A percentile compares a stretch with the other conserved stretches of the same genome.
phyloP scores from a whole-genome alignment of 192 early-diverging fungal genomes.

The Coemansia sp. region DNA sequence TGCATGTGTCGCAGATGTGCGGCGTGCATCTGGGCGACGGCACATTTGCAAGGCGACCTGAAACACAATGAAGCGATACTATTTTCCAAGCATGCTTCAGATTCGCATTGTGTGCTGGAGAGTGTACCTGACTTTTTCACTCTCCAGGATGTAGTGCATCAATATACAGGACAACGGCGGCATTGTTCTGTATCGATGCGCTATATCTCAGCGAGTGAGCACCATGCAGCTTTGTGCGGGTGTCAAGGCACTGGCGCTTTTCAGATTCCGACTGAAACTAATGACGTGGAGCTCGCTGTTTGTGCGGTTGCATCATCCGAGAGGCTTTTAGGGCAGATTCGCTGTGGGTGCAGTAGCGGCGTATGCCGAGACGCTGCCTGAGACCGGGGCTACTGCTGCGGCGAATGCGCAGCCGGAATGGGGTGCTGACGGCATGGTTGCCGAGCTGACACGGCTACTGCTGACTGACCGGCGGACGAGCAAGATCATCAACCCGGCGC shows the following conservation, averaged over 20 bases:
- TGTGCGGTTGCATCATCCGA: neutral
- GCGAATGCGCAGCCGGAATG: slow-evolving; percentile 9
- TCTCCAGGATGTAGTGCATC: neutral
- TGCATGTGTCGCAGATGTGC: neutral
- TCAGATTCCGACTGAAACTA: neutral
- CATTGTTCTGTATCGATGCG: neutral
- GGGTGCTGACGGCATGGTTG: slow-evolving; percentile 35
- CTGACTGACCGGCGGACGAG: slow-evolving; percentile 45
- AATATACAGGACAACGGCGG: neutral
- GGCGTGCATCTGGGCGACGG: neutral
- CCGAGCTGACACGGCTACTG: slow-evolving; percentile 43
- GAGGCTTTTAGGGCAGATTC: slow-evolving; percentile 34
- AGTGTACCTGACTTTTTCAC: neutral
- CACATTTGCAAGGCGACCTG: neutral
- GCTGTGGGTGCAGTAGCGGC: slow-evolving; percentile 47
- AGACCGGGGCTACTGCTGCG: slow-evolving; percentile 5
- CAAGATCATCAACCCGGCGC: slow-evolving; percentile 46
- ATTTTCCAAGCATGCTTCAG: neutral
- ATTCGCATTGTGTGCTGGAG: neutral
- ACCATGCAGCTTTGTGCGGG: neutral
- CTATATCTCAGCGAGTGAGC: neutral
- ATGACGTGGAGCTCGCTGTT: neutral
- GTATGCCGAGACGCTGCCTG: slow-evolving; percentile 32
- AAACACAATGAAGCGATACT: neutral
- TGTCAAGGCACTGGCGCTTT: neutral